Evolutionary conservation across 257 asterid species (phyloP).

Genomic region (Jaltomata sinuosa): DNA sequence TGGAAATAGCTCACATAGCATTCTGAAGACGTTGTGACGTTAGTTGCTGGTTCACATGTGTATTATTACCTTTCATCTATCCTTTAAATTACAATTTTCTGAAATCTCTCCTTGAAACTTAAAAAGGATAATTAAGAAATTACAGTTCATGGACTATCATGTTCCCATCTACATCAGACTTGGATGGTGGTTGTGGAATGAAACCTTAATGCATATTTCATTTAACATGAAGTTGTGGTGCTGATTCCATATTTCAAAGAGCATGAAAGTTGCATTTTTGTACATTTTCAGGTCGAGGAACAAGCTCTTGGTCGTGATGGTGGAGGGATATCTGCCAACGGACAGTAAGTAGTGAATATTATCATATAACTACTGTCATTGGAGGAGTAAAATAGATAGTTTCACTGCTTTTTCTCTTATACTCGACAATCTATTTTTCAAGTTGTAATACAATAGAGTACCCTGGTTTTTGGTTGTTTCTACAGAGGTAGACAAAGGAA

Average conservation of each 20-base stretch:
- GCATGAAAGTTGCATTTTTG: not conserved
- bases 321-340: constrained; percentile 55
- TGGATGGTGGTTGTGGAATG: not conserved
- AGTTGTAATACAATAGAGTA: not conserved
- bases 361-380: not conserved
- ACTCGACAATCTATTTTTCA: not conserved
- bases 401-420: not conserved
- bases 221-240: not conserved
- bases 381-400: not conserved
- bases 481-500: constrained; percentile 83
- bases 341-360: constrained; percentile 55
- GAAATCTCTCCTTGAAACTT: not conserved
- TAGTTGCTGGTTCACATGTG: not conserved
- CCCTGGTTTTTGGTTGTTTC: not conserved
- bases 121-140: not conserved
- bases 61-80: not conserved
- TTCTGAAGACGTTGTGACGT: not conserved
- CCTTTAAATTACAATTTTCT: not conserved
- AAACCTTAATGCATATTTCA: not conserved
- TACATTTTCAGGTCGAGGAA: constrained; percentile 72
- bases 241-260: not conserved
- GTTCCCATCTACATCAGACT: not conserved
- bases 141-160: not conserved
- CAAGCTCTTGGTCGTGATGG: constrained; percentile 71
- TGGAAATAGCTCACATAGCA: not conserved